phyloP scores from a whole-genome alignment of 2,329 filamentous ascomycete species.

The Penicillium oxalicum region DNA sequence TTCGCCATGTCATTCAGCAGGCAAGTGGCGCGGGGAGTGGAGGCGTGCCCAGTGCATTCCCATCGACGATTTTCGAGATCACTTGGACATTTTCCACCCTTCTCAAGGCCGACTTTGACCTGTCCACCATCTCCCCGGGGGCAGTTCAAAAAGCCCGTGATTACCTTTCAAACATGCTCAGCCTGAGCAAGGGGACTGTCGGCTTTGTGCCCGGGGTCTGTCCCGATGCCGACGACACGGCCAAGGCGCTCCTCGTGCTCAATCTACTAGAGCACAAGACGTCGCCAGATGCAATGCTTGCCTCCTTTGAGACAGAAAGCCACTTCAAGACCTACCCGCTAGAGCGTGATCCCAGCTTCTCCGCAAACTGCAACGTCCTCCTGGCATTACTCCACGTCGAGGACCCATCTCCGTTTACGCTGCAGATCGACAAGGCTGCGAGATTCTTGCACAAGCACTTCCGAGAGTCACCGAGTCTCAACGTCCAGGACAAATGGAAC shows the following conservation, averaged over 20 bases:
- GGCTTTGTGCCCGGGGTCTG: slow-evolving; percentile 13
- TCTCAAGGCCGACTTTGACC: slow-evolving; percentile 1
- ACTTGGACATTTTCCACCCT: slow-evolving; percentile 17
- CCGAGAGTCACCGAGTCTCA: slow-evolving; percentile 19
- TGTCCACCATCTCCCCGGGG: background rate
- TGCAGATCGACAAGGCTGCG: background rate
- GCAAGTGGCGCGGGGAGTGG: slow-evolving; percentile 11
- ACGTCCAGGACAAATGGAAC: slow-evolving; percentile 17
- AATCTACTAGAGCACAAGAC: slow-evolving; percentile 8
- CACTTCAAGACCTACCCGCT: slow-evolving; percentile 29
- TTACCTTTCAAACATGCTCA: background rate
- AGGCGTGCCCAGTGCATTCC: slow-evolving; percentile 25
- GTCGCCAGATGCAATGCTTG: slow-evolving; percentile 18
- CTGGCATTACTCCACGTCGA: slow-evolving; percentile 24
- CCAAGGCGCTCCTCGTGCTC: slow-evolving; percentile 14
- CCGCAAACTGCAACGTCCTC: slow-evolving; percentile 33
- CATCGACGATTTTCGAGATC: slow-evolving; percentile 24
- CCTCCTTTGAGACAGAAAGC: slow-evolving; percentile 22
- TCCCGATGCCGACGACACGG: slow-evolving; percentile 27
- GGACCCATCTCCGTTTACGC: slow-evolving; percentile 5
- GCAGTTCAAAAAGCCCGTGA: background rate
- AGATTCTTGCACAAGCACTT: background rate
- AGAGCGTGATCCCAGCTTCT: slow-evolving; percentile 30
- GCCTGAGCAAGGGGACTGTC: slow-evolving; percentile 11
- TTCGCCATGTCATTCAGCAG: slow-evolving; percentile 16